Percentiles rank a stretch among this genome's conserved stretches.
Evolutionary conservation across 352 stramenopile species (phyloP).

Genomic region (Pythium folliculosum): DNA sequence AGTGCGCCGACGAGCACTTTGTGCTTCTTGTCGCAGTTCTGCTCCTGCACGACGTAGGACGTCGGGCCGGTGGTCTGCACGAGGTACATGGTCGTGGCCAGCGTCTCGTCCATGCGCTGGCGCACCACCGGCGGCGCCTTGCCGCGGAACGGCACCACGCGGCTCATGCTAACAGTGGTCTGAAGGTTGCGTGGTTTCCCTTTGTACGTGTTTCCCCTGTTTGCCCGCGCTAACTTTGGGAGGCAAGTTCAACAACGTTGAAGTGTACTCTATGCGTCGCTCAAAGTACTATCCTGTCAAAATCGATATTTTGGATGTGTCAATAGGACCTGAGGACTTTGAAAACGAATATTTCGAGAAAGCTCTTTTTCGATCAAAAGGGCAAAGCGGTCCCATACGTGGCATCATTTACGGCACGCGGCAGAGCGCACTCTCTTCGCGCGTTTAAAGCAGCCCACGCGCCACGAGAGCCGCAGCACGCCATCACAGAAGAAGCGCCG

Average conservation of each 20-base stretch:
- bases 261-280: background rate
- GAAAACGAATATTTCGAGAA: constrained; percentile 19
- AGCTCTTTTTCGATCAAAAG: background rate
- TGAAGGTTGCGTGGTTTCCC: background rate
- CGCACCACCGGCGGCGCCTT: constrained; percentile 55
- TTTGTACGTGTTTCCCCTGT: background rate
- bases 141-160: constrained; percentile 59
- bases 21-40: constrained; percentile 69
- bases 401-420: background rate
- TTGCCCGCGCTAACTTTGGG: background rate
- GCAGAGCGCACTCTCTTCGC: too few relatives aligned
- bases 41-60: constrained; percentile 82
- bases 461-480: too few relatives aligned
- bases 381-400: constrained; percentile 5
- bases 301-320: background rate
- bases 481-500: background rate
- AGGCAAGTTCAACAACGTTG: constrained; percentile 3
- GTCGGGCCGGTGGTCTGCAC: constrained; percentile 78
- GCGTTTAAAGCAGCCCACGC: too few relatives aligned
- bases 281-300: background rate
- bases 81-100: constrained; percentile 75
- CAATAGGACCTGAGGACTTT: background rate
- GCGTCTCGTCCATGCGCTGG: constrained; percentile 65
- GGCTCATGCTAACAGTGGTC: constrained; percentile 42
- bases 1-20: constrained; percentile 76